Percentiles rank a stretch among this genome's conserved stretches.
Evolutionary conservation across 176 grass and related monocot genomes (phyloP).

Genomic region (Rhynchospora pubera): DNA sequence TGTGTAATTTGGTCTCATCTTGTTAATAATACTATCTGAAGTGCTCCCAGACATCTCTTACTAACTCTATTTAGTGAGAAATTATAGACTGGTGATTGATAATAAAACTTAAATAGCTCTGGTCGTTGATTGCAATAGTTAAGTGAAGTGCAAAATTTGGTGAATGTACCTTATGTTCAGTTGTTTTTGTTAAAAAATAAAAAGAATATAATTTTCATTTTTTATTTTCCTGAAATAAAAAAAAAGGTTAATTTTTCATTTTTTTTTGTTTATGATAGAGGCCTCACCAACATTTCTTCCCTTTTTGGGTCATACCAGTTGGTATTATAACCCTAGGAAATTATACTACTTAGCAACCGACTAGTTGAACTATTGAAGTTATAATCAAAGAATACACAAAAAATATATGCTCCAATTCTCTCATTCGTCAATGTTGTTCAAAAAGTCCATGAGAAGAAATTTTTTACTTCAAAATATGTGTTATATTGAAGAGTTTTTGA

Average conservation of each 20-base stretch:
- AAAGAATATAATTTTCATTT: background rate
- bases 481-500: background rate
- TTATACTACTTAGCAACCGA: background rate
- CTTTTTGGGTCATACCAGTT: background rate
- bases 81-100: background rate
- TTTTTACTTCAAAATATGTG: background rate
- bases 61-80: background rate
- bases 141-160: background rate
- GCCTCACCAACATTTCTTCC: background rate
- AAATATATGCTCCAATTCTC: background rate
- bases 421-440: background rate
- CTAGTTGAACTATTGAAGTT: background rate
- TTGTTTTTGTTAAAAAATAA: background rate
- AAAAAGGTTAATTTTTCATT: too few species aligned
- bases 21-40: background rate
- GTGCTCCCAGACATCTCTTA: background rate
- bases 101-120: background rate
- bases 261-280: background rate
- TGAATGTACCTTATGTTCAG: background rate
- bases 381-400: background rate
- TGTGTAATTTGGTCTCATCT: background rate
- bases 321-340: background rate
- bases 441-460: background rate
- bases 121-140: background rate
- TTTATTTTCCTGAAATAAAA: background rate